These are phyloP conservation scores for Penicillium crustosum DNA, from an alignment of 2,329 filamentous ascomycete species.

Conservation along the genomic window DNA sequence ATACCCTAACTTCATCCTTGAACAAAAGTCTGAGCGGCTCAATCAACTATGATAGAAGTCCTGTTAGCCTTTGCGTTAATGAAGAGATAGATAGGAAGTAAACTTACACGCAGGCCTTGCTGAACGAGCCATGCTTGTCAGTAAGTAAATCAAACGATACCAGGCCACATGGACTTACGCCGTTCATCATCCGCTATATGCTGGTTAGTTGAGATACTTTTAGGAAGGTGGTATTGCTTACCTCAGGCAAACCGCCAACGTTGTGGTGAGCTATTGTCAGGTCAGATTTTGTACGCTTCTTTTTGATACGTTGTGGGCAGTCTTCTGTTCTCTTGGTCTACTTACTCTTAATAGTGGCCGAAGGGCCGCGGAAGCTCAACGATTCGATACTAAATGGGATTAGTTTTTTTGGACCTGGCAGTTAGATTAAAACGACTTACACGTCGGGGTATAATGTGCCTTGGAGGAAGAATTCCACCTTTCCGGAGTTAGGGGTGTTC, in stretches of 20 bases:
- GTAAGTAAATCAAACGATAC: not conserved
- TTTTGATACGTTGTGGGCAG: not conserved
- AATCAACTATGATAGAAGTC: constrained; percentile 48
- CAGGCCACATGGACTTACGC: not conserved
- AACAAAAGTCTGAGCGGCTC: constrained; percentile 78
- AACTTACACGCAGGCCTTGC: not conserved
- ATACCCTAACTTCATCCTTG: constrained; percentile 73
- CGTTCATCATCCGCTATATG: not conserved
- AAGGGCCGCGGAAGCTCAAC: constrained; percentile 71
- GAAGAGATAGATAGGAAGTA: not conserved
- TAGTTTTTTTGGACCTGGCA: not conserved
- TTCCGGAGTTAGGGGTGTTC: constrained; percentile 46
- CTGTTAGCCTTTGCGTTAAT: not conserved
- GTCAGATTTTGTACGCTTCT: not conserved
- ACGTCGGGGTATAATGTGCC: constrained; percentile 79
- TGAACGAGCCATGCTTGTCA: not conserved
- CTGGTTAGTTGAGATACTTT: not conserved
- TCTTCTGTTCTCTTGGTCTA: constrained; percentile 42
- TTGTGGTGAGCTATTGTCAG: not conserved
- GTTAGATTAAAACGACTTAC: constrained; percentile 1
- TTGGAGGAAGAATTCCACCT: constrained; percentile 83
- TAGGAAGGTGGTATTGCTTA: not conserved
- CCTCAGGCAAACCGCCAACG: not conserved
- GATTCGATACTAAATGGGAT: constrained; percentile 55
- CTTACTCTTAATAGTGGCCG: constrained; percentile 71